Percentiles rank a stretch among this genome's conserved stretches.
Evolutionary conservation across 164 flowering plant species (phyloP).

Genomic region (Liquidambar formosana): DNA sequence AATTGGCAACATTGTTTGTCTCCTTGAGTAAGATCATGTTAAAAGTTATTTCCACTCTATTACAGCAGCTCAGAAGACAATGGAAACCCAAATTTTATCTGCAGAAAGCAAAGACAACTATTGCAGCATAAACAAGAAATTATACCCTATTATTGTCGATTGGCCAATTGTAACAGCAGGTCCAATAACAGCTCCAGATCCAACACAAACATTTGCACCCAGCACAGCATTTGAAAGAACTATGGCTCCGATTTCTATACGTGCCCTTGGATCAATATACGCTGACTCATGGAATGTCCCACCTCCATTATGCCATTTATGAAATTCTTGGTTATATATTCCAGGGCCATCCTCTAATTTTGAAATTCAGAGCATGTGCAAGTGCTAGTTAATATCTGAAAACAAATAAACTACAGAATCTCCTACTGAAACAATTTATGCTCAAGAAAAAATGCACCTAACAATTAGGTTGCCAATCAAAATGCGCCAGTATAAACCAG

Average conservation of each 20-base stretch:
- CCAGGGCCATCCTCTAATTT: conserved; percentile 28
- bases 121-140: background rate
- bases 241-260: conserved; percentile 70
- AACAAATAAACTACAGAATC: background rate
- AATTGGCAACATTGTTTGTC: no score
- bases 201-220: conserved; percentile 57
- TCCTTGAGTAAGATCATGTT: no score
- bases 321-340: conserved; percentile 39
- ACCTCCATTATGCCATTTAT: conserved; percentile 80
- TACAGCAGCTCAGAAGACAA: no score
- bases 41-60: no score
- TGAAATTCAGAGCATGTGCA: conserved; percentile 11
- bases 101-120: background rate
- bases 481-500: background rate
- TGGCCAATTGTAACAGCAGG: conserved; percentile 67
- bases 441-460: background rate
- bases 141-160: conserved; percentile 75
- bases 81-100: no score
- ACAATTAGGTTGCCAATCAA: background rate
- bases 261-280: conserved; percentile 53
- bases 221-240: conserved; percentile 61
- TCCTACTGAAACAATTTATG: background rate
- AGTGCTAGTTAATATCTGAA: background rate
- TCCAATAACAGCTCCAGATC: conserved; percentile 81
- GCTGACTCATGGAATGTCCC: conserved; percentile 71